These are phyloP conservation scores for Knufia fluminis DNA, from an alignment of 2,329 filamentous ascomycete genomes.

Conservation along the genomic window DNA sequence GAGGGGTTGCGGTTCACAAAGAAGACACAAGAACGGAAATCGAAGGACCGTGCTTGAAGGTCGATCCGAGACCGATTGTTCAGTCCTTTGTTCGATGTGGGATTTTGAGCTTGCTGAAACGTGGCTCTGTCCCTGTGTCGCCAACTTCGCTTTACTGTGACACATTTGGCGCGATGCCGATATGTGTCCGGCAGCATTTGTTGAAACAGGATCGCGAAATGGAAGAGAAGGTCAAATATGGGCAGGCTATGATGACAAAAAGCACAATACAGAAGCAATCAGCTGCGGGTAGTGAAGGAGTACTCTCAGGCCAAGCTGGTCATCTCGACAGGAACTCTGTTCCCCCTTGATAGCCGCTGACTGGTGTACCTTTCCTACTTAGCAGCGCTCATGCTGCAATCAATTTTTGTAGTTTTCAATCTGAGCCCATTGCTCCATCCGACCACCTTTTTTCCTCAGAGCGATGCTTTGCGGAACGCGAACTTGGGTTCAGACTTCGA, in stretches of 20 bases:
- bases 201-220: neutral
- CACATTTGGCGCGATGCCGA: neutral
- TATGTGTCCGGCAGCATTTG: no score
- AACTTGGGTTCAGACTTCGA: no score
- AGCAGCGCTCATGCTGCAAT: constrained; percentile 7
- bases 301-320: neutral
- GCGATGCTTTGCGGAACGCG: neutral
- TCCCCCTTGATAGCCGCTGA: constrained; percentile 5
- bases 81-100: neutral
- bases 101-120: neutral
- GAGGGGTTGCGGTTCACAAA: neutral
- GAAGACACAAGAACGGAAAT: constrained; percentile 11
- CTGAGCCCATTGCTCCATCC: constrained; percentile 4
- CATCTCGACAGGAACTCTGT: neutral
- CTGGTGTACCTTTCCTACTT: neutral
- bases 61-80: constrained; percentile 4
- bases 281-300: neutral
- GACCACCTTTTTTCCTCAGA: neutral
- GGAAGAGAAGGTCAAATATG: neutral
- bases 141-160: neutral
- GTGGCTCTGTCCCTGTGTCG: no score
- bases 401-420: constrained; percentile 11
- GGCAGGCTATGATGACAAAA: constrained; percentile 8
- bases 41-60: constrained; percentile 4
- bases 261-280: constrained; percentile 6